Evolutionary conservation across 148 eudicot species (phyloP), one percentile per base, ranked within the genome.

Genomic region (Chenopodium quinoa): DNA sequence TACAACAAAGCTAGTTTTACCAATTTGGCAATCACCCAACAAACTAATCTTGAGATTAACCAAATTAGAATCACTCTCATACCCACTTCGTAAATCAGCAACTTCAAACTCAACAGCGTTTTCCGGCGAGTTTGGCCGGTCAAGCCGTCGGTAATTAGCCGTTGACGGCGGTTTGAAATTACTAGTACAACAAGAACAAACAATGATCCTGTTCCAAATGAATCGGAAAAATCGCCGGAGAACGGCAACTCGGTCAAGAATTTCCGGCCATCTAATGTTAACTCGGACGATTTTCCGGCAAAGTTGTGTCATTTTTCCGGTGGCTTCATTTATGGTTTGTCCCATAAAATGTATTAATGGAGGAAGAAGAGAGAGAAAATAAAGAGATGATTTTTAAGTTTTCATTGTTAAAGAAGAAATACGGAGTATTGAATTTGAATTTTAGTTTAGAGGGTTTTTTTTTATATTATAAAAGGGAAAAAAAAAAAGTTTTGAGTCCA

Each of bases 1-100:
- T 66, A 96, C 99, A 92, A 90, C 82, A 85, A 96, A 96, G 79
- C 84, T 89, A 32, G 99, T 96, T 85, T 96, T 92, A 29, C 97
- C 97, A 84, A 89, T 90, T 25, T 88, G 88, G 25, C 92, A 90
- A 89, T 92, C 97, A 79, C 97, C 97, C 66, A 92, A 70, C 77
- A 91, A 63, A 74, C 92, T 90, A 79, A 92, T 91, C 81, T 92
- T 92, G 56, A 92, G 82, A 11, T 81, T 82, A n/a, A 96, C 98
- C 83, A 92, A 88, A 88, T 96, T 97, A 0, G 94, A 89, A 83
- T 95, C 99, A 14, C 92, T 78, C 0, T 91, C 93, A 77, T 86
- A 84, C 67, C 91, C 93, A 71, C 80, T 31, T 67, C 77, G 8
- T 29, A 86, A 79, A 70, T 78, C 80, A 16, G 56, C 84, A 0